phyloP scores from a whole-genome alignment of 768 basidiomycete species.

The Agaricus subrufescens region DNA sequence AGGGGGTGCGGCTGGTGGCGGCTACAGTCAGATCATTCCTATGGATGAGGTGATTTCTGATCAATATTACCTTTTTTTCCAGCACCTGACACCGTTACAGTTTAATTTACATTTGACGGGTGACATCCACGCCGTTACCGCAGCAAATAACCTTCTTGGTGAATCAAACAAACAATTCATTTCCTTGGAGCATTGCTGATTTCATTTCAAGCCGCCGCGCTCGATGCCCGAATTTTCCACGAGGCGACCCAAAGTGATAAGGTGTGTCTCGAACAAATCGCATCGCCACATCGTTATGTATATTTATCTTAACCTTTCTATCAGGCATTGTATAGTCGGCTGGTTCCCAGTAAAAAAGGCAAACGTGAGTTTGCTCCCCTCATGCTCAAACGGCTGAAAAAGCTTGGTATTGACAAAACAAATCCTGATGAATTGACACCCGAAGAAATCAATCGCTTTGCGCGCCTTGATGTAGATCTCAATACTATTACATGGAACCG shows the following conservation, averaged over 20 bases:
- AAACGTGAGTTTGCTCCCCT: slow-evolving; percentile 92
- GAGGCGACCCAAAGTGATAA: slow-evolving; percentile 95
- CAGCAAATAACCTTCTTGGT: slow-evolving; percentile 96
- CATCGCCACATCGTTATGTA: not conserved
- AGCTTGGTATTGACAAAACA: slow-evolving; percentile 93
- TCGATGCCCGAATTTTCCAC: slow-evolving; percentile 97
- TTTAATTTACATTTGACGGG: slow-evolving; percentile 96
- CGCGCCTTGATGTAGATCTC: slow-evolving; percentile 86
- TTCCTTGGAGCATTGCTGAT: slow-evolving; percentile 8
- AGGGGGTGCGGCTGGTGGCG: slow-evolving; percentile 96
- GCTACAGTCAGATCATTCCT: slow-evolving; percentile 98
- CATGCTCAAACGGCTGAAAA: slow-evolving; percentile 93
- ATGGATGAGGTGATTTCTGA: slow-evolving; percentile 80
- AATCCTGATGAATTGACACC: slow-evolving; percentile 88
- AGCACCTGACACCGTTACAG: slow-evolving; percentile 28
- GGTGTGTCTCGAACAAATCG: slow-evolving; percentile 25
- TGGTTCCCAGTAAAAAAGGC: slow-evolving; percentile 91
- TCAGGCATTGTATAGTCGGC: slow-evolving; percentile 80
- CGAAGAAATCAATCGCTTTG: slow-evolving; percentile 87
- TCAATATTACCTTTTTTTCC: not conserved
- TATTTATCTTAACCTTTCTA: not conserved
- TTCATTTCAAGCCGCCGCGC: slow-evolving; percentile 68
- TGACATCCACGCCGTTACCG: slow-evolving; percentile 96
- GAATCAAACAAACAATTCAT: slow-evolving; percentile 11
- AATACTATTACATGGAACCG: slow-evolving; percentile 97